Base-by-base conservation (phyloP, 2,329 filamentous ascomycete species). In the Geosmithia putterillii region DNA sequence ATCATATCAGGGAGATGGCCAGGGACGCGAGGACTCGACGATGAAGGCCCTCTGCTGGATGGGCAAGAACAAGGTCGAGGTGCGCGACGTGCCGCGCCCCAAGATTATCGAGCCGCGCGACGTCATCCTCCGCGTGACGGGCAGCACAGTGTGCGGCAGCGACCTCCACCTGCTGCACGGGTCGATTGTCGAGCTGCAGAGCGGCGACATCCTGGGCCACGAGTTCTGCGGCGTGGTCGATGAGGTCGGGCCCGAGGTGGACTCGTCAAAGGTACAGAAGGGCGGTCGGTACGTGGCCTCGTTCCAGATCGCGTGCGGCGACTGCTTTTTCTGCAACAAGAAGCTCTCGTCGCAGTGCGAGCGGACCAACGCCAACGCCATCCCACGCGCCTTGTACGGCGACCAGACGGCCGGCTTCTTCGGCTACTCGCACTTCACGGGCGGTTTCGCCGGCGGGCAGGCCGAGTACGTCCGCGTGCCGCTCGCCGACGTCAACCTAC, bases 11-110 rank as follows among this genome's bases (percentile, higher is more conserved):
- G 37, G 54, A 21, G 52, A 62, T 2, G 66, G 66, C 4, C 6
- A 32, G 15, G 28, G 28, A 12, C 69, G 81, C 45, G 63, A 60
- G 3, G 64, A 59, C 5, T 73, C 79, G 52, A 82, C 63, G 15
- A 92, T 94, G 83, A 83, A 86, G 59, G 88, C 87, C 0, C 63
- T 94, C 14, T 75, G 74, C 2, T 94, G 87, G 87, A 78, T 83
- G 61, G 83, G 84, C 42, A 92, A 90, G 68, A 85, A 88, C 54
- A 76, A 69, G 23, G 85, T 94, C 40, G 64, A 83, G 55, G 68
- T 94, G 17, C 65, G 73, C 41, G 74, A 86, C 28, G 74, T 76
- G 5, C 74, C 82, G 1, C 82, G 79, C 52, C 86, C 87, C 2
- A 79, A 73, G 52, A 70, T 92, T 23, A 59, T 90, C 21, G 85